These are phyloP conservation scores for Lactarius sanguifluus DNA, from an alignment of 768 basidiomycete species.

Conservation along the genomic window DNA sequence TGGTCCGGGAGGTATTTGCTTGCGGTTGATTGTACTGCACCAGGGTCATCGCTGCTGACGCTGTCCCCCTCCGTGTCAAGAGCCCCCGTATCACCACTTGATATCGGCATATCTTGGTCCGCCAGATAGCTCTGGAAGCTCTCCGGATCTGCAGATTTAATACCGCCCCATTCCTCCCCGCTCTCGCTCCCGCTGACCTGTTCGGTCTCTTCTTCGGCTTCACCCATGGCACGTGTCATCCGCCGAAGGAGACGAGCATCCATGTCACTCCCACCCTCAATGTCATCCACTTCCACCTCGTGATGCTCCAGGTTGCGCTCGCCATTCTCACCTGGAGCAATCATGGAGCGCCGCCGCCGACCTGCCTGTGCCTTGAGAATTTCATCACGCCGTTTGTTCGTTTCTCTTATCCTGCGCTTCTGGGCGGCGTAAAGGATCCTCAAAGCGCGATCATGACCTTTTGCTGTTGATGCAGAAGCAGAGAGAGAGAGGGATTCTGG, in stretches of 20 bases:
- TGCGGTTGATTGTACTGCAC: neutral
- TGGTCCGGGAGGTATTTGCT: slow-evolving; percentile 30
- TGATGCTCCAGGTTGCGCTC: slow-evolving; percentile 13
- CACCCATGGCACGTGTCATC: slow-evolving; percentile 30
- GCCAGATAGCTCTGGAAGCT: neutral
- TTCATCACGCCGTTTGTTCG: slow-evolving; percentile 24
- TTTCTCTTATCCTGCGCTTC: slow-evolving; percentile 23
- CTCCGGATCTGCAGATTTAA: slow-evolving; percentile 2
- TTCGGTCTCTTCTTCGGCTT: slow-evolving; percentile 24
- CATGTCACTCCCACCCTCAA: slow-evolving; percentile 12
- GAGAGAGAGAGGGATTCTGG: slow-evolving; percentile 28
- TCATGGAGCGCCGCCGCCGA: neutral
- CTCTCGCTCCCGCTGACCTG: slow-evolving; percentile 6
- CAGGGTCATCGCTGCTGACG: neutral
- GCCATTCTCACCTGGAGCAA: slow-evolving; percentile 13
- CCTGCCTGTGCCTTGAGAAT: slow-evolving; percentile 28
- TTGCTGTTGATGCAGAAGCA: slow-evolving; percentile 23
- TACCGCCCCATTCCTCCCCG: slow-evolving; percentile 24
- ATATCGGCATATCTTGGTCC: slow-evolving; percentile 14
- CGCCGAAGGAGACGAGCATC: slow-evolving; percentile 16
- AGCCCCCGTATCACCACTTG: slow-evolving; percentile 8
- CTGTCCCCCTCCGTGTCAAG: neutral
- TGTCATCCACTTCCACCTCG: slow-evolving; percentile 12
- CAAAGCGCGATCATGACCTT: slow-evolving; percentile 13
- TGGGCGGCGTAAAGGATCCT: slow-evolving; percentile 18